Percentiles rank a stretch among this genome's conserved stretches.
phyloP scores from a whole-genome alignment of 2,329 filamentous ascomycete genomes.

The Hypoxylon sp. region DNA sequence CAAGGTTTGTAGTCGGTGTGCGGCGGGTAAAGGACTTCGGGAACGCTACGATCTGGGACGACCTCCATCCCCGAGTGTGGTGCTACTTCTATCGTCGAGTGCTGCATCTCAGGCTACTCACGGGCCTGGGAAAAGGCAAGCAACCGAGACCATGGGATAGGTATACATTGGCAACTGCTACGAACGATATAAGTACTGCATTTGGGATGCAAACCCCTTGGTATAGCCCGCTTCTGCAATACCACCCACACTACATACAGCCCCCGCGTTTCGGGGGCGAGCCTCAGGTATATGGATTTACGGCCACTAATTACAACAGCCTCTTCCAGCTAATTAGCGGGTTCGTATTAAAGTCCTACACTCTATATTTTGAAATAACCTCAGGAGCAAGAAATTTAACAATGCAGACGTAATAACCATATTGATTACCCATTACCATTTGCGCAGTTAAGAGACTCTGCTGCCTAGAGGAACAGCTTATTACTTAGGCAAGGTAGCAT shows the following conservation, averaged over 20 bases:
- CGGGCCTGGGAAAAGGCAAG: conserved; percentile 1
- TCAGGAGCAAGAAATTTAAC: background rate
- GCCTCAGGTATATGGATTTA: conserved; percentile 1
- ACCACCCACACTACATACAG: conserved; percentile 17
- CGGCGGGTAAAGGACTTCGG: conserved; percentile 17
- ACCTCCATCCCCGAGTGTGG: conserved; percentile 18
- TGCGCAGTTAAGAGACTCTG: background rate
- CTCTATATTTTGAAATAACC: background rate
- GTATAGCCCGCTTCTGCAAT: conserved; percentile 15
- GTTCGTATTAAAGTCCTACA: background rate
- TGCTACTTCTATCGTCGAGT: conserved; percentile 28
- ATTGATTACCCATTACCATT: background rate
- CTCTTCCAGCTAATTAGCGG: background rate
- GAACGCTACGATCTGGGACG: conserved; percentile 18
- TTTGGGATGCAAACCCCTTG: conserved; percentile 7
- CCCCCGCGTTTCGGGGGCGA: conserved; percentile 15
- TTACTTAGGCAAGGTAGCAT: background rate
- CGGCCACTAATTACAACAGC: background rate
- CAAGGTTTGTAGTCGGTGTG: conserved; percentile 18
- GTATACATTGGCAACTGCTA: conserved; percentile 15
- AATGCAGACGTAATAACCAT: background rate
- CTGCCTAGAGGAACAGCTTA: background rate
- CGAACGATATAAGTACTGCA: background rate
- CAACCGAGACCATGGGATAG: conserved; percentile 5
- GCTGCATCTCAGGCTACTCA: conserved; percentile 12